Evolutionary conservation across 352 stramenopile species (phyloP), one percentile per base, ranked within the genome.

Genomic region (Achlya hypogyna): DNA sequence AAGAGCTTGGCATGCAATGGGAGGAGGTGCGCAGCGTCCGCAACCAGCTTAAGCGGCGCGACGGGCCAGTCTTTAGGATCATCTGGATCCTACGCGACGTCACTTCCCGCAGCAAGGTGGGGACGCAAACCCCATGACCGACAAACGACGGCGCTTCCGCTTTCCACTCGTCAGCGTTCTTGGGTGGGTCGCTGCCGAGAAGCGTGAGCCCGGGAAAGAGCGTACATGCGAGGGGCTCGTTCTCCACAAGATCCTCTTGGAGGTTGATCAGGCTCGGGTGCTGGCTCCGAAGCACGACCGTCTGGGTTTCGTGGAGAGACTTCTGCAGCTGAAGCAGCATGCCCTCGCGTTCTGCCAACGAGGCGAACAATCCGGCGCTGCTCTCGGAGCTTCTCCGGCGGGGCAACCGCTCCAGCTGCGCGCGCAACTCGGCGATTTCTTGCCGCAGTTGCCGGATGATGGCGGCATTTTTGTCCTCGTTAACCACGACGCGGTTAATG

Each of bases 381-480:
- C 68, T 63, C 51, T 78, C 74, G 4, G 62, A 71, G 16, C 63
- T 73, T 1, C 77, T 63, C 29, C 71, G 77, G 14, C 62, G 65
- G 20, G 79, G 74, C 8, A 72, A 72, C 22, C 40, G 62, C 25
- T 69, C 58, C 6, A 93, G 71, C 31, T 91, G 75, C 0, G 53
- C 51, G 23, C 71, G 71, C 18, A 93, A 69, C 16, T 84, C 75
- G 4, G 82, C 71, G 18, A 92, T 87, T 70, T 93, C 82, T 43
- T 92, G 71, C 1, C 82, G 82, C 38, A 92, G 64, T 65, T 91
- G 77, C 0, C 85, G 83, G 49, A 93, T 92, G 18, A 91, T 84
- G 12, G 75, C 74, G 5, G 82, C 82, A 27, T 93, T 93, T 47
- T 85, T 81, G 60, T 93, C 85, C 74, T 93, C 85, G 40, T 93